Base-by-base conservation (phyloP, 805 yeast genomes). In the Wickerhamiella sorbophila region DNA sequence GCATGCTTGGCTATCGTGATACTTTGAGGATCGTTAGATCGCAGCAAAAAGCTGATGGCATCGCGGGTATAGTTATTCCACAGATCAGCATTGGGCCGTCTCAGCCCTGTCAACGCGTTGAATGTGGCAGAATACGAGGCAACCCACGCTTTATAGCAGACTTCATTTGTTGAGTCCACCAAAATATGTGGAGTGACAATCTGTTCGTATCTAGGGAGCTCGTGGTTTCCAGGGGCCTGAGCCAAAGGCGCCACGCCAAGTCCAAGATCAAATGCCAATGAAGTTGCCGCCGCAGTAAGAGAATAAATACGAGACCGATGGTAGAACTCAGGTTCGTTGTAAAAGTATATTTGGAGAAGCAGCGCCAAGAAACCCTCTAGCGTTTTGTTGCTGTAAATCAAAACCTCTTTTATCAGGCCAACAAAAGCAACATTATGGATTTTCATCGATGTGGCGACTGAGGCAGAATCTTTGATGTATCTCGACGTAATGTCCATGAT, bases 291-390 rank as follows among this genome's bases (percentile, higher is more conserved):
- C 12, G 73, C 64, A 42, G 75, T 73, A 48, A 83, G 68, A 40
- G 84, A 63, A 55, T 82, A 91, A 48, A 78, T 77, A 38, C 93
- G 72, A 44, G 93, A 73, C 51, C 80, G 81, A 48, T 77, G 81
- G 49, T 82, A 81, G 50, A 82, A 64, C 58, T 84, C 95, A 0
- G 94, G 82, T 3, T 83, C 72, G 49, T 80, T 82, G 55, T 84
- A 85, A 94, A 94, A 86, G 22, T 78, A 58, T 20, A 80, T 70
- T 40, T 80, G 63, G 4, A 82, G 52, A 16, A 80, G 54, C 39
- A 81, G 61, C 16, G 77, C 63, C 55, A 78, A 77, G 32, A 85
- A 62, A 31, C 83, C 59, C 55, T 83, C 87, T 15, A 76, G 59
- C 5, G 77, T 69, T 60, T 83, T 86, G 42, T 73, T 68, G 16